Conservation (phyloP, 495 filamentous ascomycete genomes). For the Polyplosphaeria fusca region DNA sequence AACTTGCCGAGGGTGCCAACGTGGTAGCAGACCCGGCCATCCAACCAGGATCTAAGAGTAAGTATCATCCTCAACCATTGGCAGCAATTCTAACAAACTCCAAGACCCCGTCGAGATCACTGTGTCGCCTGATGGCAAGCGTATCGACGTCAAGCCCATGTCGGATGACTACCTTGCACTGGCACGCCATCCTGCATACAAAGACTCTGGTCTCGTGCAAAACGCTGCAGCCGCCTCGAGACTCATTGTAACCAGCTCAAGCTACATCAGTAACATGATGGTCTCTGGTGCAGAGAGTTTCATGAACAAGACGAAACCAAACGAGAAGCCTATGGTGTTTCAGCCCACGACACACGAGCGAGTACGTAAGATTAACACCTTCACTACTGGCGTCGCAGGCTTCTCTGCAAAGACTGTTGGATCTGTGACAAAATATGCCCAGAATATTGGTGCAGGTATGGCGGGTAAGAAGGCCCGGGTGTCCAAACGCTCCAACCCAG, state of each 20-base stretch:
- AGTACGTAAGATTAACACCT: slow-evolving; percentile 77
- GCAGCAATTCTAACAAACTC: slow-evolving; percentile 15
- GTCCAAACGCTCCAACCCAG: slow-evolving; percentile 57
- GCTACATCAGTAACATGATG: slow-evolving; percentile 72
- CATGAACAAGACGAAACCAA: slow-evolving; percentile 72
- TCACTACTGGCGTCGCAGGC: slow-evolving; percentile 71
- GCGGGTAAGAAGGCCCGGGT: slow-evolving; percentile 59
- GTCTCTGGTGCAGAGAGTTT: slow-evolving; percentile 74
- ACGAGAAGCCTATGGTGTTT: slow-evolving; percentile 78
- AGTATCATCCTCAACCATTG: slow-evolving; percentile 23
- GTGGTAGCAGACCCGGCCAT: slow-evolving; percentile 71
- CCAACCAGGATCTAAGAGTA: slow-evolving; percentile 83
- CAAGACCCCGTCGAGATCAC: slow-evolving; percentile 88
- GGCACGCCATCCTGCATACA: slow-evolving; percentile 84
- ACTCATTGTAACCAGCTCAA: slow-evolving; percentile 82
- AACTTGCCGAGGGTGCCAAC: slow-evolving; percentile 77
- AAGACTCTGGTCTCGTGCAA: slow-evolving; percentile 79
- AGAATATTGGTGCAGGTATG: slow-evolving; percentile 79
- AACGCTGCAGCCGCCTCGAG: slow-evolving; percentile 87
- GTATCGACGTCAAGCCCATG: slow-evolving; percentile 70
- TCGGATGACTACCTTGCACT: slow-evolving; percentile 76
- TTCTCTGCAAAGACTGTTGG: slow-evolving; percentile 85
- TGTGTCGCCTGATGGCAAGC: slow-evolving; percentile 69
- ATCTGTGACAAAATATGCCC: slow-evolving; percentile 72
- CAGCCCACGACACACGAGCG: slow-evolving; percentile 77